Base-by-base conservation (phyloP, 2,329 filamentous ascomycete species). In the Madurella mycetomatis region DNA sequence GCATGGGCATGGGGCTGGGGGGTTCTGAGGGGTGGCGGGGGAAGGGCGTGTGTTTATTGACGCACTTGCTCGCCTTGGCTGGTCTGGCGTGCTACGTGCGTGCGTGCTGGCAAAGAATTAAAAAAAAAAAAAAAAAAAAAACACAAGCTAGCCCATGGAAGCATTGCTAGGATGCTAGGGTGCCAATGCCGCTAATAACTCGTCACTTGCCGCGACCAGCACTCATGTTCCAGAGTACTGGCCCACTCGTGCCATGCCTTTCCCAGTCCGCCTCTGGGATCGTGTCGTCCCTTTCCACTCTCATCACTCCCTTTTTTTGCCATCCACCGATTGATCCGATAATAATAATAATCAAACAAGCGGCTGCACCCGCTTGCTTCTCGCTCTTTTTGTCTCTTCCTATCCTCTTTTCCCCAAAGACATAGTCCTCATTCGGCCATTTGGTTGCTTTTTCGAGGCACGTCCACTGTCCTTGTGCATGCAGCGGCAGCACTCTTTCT, bases 261-360 rank as follows among this genome's bases (percentile, higher is more conserved):
- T 49, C 34, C n/a, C n/a, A n/a, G n/a, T n/a, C n/a, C 25, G 43
- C 15, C 39, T 52, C 44, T 46, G 17, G 41, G 34, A n/a, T 40
- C 25, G 41, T 32, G n/a, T 45, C 25, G 49, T 42, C 41, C 9
- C 17, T 19, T 34, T 51, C 31, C 40, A 25, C 41, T 39, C 40
- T 51, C 48, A 17, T 31, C 32, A 4, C 41, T 47, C 18, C 18
- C 44, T 37, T 46, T 46, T 42, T 16, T 43, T 30, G 19, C 42
- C 18, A 30, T 31, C 42, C 7, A 9, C 5, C 42, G 31, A 37
- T 56, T 46, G 47, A 37, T 41, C 45, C 47, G 51, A 43, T 54
- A 56, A 37, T 49, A 46, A 30, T 57, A 57, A 54, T 60, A 61
- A 49, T 58, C 53, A 49, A 25, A 37, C 54, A 49, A 42, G 41